Evolutionary conservation across 2,329 filamentous ascomycete genomes (phyloP), one percentile per base, ranked within the genome.

Genomic region (Cladorrhinum sp.): DNA sequence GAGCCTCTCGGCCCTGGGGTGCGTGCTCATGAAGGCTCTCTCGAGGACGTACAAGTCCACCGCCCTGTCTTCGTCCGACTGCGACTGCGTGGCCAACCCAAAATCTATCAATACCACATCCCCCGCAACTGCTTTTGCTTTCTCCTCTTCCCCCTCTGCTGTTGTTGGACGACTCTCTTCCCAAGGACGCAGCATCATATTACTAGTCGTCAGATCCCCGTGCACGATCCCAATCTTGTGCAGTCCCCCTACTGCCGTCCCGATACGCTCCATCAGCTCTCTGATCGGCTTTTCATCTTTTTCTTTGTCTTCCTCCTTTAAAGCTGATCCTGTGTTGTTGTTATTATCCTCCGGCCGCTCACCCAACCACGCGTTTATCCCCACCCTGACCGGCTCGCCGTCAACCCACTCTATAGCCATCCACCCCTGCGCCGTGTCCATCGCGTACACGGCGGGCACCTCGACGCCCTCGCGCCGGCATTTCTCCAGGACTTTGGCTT

Each of bases 21-120:
- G 95, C 36, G 95, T 98, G 71, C 92, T 96, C 21, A 88, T 90
- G 79, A 98, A 98, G 1, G 95, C 95, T 57, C 95, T 82, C 76
- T 99, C 95, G 52, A 99, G 80, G 10, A 99, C 95, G 74, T 99
- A 99, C 58, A 99, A 76, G 78, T 99, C 95, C 42, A 99, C 95
- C 0, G 95, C 95, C 59, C 93, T 85, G 73, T 99, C 95, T 76
- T 99, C 95, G 59, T 97, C 94, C 66, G 90, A 86, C 18, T 85
- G 77, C 64, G 87, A 91, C 75, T 94, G 89, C 67, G 85, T 88
- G 14, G 93, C 92, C 20, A 99, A 84, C 0, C 95, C 95, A 71
- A 99, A 96, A 77, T 99, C 95, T 73, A 98, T 98, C 39, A 98
- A 80, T 21, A 96, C 87, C 61, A 99, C 84, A 57, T 96, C 89